A percentile compares a stretch with the other conserved stretches of the same genome.
phyloP scores from a whole-genome alignment of 441 rosid genomes.

The Adansonia rubrostipa region DNA sequence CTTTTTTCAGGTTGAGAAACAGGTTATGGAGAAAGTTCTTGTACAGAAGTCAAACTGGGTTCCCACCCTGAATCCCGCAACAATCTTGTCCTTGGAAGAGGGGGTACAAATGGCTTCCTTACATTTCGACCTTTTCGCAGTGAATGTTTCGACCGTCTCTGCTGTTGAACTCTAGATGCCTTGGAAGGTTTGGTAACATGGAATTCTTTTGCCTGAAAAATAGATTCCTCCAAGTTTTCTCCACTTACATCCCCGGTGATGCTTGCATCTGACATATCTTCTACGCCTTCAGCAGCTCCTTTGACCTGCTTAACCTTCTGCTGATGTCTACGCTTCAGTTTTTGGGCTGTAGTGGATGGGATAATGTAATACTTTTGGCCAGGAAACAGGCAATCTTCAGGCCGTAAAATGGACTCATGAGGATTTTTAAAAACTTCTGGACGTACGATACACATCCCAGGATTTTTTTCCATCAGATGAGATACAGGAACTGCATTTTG shows the following conservation, averaged over 20 bases:
- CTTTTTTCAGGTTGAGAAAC: background rate
- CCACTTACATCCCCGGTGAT: slow-evolving; percentile 41
- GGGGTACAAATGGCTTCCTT: slow-evolving; percentile 63
- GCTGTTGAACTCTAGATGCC: slow-evolving; percentile 34
- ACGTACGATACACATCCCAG: slow-evolving; percentile 57
- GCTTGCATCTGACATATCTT: slow-evolving; percentile 38
- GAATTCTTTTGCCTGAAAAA: slow-evolving; percentile 56
- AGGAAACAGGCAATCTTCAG: slow-evolving; percentile 51
- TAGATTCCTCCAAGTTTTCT: slow-evolving; percentile 43
- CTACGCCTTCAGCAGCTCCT: slow-evolving; percentile 24
- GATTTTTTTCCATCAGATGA: slow-evolving; percentile 58
- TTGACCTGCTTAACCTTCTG: slow-evolving; percentile 23
- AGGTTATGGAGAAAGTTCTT: slow-evolving; percentile 60
- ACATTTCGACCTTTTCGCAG: slow-evolving; percentile 28
- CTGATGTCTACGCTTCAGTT: slow-evolving; percentile 45
- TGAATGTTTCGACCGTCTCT: slow-evolving; percentile 23
- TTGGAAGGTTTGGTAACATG: slow-evolving; percentile 34
- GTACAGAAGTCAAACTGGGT: slow-evolving; percentile 58
- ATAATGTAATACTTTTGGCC: slow-evolving; percentile 58
- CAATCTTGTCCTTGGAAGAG: slow-evolving; percentile 42
- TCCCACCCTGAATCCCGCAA: slow-evolving; percentile 46
- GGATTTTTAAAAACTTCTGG: slow-evolving; percentile 63
- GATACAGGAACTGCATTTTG: slow-evolving; percentile 48
- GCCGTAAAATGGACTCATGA: slow-evolving; percentile 46
- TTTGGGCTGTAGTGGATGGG: slow-evolving; percentile 52